A percentile compares a stretch with the other conserved stretches of the same genome.
Conservation (phyloP, 441 rosid genomes). For the Euphorbia schlechtendalii region DNA sequence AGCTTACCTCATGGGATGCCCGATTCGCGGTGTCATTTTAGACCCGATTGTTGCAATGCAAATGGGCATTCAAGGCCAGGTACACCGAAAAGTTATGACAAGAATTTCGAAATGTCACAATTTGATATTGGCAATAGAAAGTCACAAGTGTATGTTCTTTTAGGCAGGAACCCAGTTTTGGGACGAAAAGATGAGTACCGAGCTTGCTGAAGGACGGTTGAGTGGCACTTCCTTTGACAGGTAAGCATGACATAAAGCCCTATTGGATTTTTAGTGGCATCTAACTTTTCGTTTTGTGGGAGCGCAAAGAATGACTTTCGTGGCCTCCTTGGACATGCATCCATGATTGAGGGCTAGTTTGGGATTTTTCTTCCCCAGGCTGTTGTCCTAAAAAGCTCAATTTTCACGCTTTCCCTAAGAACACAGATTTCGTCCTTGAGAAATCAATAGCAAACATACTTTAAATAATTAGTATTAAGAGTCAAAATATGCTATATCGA, state of each 20-base stretch:
- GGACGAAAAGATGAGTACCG: slow-evolving; percentile 85
- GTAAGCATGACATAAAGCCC: slow-evolving; percentile 23
- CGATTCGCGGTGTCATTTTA: slow-evolving; percentile 86
- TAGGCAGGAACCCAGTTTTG: slow-evolving; percentile 98
- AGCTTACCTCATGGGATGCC: slow-evolving; percentile 97
- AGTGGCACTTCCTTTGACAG: slow-evolving; percentile 81
- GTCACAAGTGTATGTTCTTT: slow-evolving; percentile 6
- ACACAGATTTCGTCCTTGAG: too few species aligned
- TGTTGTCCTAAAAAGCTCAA: too few species aligned
- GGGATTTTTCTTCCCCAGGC: too few species aligned
- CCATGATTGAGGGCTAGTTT: too few species aligned
- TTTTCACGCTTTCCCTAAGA: too few species aligned
- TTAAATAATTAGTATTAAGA: too few species aligned
- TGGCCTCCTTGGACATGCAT: not conserved
- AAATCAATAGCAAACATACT: too few species aligned
- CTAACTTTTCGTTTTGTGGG: too few species aligned
- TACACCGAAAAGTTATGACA: slow-evolving; percentile 17
- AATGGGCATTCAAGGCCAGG: slow-evolving; percentile 97
- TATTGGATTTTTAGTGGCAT: not conserved
- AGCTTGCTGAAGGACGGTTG: slow-evolving; percentile 73
- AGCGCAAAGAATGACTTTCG: slow-evolving; percentile 1
- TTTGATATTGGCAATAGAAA: not conserved
- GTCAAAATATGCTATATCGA: too few species aligned
- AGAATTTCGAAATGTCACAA: not conserved
- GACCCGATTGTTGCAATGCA: slow-evolving; percentile 86